Evolutionary conservation across 768 basidiomycete genomes (phyloP).

Genomic region (Butyriboletus loyo): DNA sequence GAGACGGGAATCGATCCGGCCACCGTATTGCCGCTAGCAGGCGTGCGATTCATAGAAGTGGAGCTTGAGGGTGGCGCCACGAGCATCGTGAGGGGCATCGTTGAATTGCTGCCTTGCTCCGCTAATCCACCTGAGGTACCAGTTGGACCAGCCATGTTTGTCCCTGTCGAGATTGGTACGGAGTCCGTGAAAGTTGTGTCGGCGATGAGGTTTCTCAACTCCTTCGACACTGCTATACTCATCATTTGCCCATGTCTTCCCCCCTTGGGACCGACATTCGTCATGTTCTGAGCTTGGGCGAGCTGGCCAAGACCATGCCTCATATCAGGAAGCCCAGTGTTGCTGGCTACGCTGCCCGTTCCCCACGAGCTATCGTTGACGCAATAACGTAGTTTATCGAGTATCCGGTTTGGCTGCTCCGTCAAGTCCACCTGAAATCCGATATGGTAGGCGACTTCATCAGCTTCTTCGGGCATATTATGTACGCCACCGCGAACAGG

Average conservation of each 20-base stretch:
- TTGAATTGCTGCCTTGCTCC: slow-evolving; percentile 8
- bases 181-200: slow-evolving; percentile 47
- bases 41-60: slow-evolving; percentile 16
- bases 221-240: slow-evolving; percentile 46
- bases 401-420: slow-evolving; percentile 79
- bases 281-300: slow-evolving; percentile 17
- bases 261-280: slow-evolving; percentile 19
- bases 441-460: slow-evolving; percentile 81
- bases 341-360: background rate
- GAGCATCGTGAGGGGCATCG: slow-evolving; percentile 21
- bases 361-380: slow-evolving; percentile 49
- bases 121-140: slow-evolving; percentile 7
- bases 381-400: slow-evolving; percentile 73
- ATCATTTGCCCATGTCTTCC: slow-evolving; percentile 27
- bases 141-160: slow-evolving; percentile 34
- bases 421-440: slow-evolving; percentile 96
- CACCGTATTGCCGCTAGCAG: slow-evolving; percentile 14
- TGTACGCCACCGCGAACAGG: slow-evolving; percentile 67
- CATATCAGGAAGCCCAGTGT: background rate
- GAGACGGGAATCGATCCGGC: slow-evolving; percentile 43
- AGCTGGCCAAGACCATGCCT: slow-evolving; percentile 10
- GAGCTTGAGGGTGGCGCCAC: slow-evolving; percentile 12
- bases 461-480: slow-evolving; percentile 49
- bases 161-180: slow-evolving; percentile 42
- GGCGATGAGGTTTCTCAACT: slow-evolving; percentile 47